Conservation (phyloP, 345 rosid species). For the Turnera subulata region DNA sequence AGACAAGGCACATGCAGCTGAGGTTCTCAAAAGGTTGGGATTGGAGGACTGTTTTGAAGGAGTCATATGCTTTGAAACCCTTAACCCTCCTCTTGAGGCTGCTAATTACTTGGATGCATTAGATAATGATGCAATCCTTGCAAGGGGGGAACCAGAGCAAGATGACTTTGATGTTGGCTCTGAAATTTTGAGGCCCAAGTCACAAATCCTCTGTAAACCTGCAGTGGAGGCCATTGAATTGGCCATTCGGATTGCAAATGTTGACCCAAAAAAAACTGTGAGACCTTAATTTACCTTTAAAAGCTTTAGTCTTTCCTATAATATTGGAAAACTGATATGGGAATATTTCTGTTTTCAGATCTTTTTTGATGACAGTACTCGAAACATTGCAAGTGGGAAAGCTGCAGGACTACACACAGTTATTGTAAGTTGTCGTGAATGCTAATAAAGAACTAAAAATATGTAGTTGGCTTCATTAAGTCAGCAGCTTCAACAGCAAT, state of each 20-base stretch:
- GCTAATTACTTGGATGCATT: slow-evolving; percentile 19
- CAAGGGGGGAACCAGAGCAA: slow-evolving; percentile 10
- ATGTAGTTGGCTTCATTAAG: no score
- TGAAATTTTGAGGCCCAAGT: slow-evolving; percentile 16
- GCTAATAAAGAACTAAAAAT: neutral
- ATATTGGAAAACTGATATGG: neutral
- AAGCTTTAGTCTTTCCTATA: neutral
- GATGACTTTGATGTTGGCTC: neutral
- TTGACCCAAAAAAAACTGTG: slow-evolving; percentile 76
- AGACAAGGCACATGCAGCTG: slow-evolving; percentile 23
- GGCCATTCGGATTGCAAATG: slow-evolving; percentile 53
- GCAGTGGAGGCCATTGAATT: slow-evolving; percentile 58
- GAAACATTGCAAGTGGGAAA: slow-evolving; percentile 77
- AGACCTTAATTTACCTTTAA: neutral
- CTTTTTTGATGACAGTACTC: slow-evolving; percentile 51
- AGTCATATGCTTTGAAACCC: slow-evolving; percentile 30
- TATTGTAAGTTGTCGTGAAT: slow-evolving; percentile 37
- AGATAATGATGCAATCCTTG: slow-evolving; percentile 18
- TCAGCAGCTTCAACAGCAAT: no score
- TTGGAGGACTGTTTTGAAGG: slow-evolving; percentile 32
- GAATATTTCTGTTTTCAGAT: neutral
- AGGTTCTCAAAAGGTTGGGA: slow-evolving; percentile 23
- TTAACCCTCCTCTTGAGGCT: slow-evolving; percentile 26
- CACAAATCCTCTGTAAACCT: slow-evolving; percentile 63
- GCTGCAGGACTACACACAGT: slow-evolving; percentile 71